phyloP scores from a whole-genome alignment of 1,139 yeast species.

The Kurtzmaniella quercitrusa region DNA sequence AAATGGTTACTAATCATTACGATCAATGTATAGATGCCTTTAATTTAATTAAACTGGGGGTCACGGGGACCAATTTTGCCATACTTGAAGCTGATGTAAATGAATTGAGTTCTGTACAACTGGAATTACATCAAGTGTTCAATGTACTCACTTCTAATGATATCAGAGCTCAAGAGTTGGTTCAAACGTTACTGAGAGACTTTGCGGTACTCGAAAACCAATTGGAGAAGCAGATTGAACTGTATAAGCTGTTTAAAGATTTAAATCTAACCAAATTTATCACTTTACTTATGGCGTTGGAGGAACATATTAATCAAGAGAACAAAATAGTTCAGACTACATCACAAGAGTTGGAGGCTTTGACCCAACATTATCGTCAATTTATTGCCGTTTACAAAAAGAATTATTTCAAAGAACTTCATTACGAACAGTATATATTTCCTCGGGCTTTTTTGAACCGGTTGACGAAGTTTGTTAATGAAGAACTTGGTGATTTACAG shows the following conservation, averaged over 20 bases:
- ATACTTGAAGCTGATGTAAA: conserved; percentile 4
- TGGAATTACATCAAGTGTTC: conserved; percentile 29
- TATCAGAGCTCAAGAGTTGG: conserved; percentile 24
- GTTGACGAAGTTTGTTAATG: conserved; percentile 30
- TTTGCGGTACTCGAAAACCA: conserved; percentile 2
- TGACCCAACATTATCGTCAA: conserved; percentile 34
- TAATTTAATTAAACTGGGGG: conserved; percentile 20
- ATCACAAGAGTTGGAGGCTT: conserved; percentile 10
- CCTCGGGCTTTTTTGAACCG: conserved; percentile 33
- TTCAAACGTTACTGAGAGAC: background rate
- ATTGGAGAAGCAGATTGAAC: conserved; percentile 8
- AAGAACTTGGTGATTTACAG: conserved; percentile 30
- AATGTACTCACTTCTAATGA: conserved; percentile 33
- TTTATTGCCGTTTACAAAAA: conserved; percentile 31
- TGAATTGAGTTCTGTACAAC: conserved; percentile 13
- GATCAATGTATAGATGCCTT: conserved; percentile 63
- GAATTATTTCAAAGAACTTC: conserved; percentile 37
- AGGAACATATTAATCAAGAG: background rate
- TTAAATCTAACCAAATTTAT: conserved; percentile 2
- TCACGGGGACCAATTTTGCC: conserved; percentile 17
- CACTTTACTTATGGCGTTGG: conserved; percentile 1
- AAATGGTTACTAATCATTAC: conserved; percentile 74
- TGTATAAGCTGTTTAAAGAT: conserved; percentile 16
- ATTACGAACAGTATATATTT: conserved; percentile 37
- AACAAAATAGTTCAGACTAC: background rate